Percentiles rank a stretch among this genome's conserved stretches.
Evolutionary conservation across 1,284 basidiomycete species (phyloP).

Genomic region (Leccinum variabile): DNA sequence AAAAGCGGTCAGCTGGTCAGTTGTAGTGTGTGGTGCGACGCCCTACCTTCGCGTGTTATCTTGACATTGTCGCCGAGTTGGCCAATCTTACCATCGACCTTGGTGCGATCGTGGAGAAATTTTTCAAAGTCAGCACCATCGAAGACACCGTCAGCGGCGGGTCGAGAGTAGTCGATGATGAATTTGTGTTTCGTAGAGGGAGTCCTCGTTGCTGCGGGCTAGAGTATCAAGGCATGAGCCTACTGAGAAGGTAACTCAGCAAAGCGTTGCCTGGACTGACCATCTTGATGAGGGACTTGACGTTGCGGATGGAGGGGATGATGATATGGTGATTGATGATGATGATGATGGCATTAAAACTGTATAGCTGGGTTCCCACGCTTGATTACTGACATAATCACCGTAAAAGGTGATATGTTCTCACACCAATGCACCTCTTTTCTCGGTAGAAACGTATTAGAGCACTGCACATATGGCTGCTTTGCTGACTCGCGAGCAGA

Average conservation of each 20-base stretch:
- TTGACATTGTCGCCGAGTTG: constrained; percentile 87
- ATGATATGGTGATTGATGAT: neutral
- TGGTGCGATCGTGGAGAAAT: constrained; percentile 93
- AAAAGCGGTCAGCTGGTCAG: constrained; percentile 3
- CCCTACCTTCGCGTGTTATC: constrained; percentile 75
- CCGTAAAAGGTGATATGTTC: constrained; percentile 14
- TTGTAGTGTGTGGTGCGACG: neutral
- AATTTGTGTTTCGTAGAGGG: constrained; percentile 83
- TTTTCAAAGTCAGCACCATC: constrained; percentile 91
- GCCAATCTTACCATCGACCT: constrained; percentile 80
- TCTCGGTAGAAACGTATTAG: neutral
- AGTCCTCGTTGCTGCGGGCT: constrained; percentile 72
- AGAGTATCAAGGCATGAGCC: constrained; percentile 60
- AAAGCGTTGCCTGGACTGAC: constrained; percentile 77
- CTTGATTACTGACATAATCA: constrained; percentile 15
- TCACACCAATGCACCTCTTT: constrained; percentile 4
- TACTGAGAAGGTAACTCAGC: constrained; percentile 92
- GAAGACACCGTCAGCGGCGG: constrained; percentile 88
- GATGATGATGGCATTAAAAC: constrained; percentile 28
- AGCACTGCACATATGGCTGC: constrained; percentile 33
- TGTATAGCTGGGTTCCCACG: constrained; percentile 43
- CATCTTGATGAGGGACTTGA: constrained; percentile 48
- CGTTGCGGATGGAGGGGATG: constrained; percentile 1
- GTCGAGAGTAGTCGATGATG: constrained; percentile 92
- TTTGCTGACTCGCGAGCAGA: constrained; percentile 59